phyloP scores from a whole-genome alignment of 371 early-diverging fungal species.

The Mortierella sp. region DNA sequence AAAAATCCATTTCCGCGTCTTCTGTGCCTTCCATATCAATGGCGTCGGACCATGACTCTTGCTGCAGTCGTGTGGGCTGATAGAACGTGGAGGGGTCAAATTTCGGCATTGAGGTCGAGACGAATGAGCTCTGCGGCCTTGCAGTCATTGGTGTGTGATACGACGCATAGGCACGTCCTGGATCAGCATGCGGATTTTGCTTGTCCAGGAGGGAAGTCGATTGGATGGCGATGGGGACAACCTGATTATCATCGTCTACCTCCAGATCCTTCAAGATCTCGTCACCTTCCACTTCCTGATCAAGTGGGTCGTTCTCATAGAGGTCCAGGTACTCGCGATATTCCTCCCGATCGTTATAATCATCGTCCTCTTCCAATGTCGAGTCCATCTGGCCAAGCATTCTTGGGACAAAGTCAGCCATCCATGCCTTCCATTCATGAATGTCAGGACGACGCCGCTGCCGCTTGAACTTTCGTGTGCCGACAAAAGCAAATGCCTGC shows the following conservation, averaged over 20 bases:
- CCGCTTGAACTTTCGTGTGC: constrained; percentile 27
- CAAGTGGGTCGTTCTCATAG: constrained; percentile 21
- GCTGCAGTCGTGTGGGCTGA: constrained; percentile 41
- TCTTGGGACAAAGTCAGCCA: constrained; percentile 42
- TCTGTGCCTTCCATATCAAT: constrained; percentile 55
- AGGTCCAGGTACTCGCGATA: constrained; percentile 25
- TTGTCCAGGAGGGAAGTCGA: constrained; percentile 19
- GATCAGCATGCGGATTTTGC: constrained; percentile 4
- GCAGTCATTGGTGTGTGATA: constrained; percentile 9
- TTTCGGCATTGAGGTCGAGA: constrained; percentile 26
- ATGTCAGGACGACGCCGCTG: constrained; percentile 33
- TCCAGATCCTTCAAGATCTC: constrained; percentile 58
- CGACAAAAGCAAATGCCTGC: constrained; percentile 66
- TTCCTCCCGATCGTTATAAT: constrained; percentile 24
- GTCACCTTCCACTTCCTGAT: constrained; percentile 64
- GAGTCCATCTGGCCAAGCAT: constrained; percentile 43
- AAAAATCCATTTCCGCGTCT: constrained; percentile 53
- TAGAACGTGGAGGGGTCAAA: constrained; percentile 46
- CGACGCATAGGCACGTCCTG: constrained; percentile 20
- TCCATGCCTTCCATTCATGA: constrained; percentile 56
- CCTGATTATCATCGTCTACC: constrained; percentile 55
- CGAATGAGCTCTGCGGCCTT: constrained; percentile 11
- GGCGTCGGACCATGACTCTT: constrained; percentile 57
- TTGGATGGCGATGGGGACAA: constrained; percentile 44
- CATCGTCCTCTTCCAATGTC: constrained; percentile 12